phyloP scores from a whole-genome alignment of 495 filamentous ascomycete species.

The Podospora appendiculata region DNA sequence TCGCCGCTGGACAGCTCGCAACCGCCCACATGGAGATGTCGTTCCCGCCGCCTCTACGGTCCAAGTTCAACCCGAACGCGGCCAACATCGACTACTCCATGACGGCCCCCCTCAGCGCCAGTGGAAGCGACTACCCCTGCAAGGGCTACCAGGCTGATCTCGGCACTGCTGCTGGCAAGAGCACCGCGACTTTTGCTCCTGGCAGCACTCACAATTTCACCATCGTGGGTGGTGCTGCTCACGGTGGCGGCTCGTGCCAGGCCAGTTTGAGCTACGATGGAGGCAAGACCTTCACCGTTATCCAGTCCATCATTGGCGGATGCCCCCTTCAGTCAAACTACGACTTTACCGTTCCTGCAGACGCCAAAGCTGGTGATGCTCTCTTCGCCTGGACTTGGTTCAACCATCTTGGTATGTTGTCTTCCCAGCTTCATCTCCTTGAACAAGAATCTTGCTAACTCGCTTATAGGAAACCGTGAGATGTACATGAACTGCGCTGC shows the following conservation, averaged over 20 bases:
- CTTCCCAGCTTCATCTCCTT: no score
- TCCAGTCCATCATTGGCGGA: conserved; percentile 56
- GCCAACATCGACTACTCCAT: conserved; percentile 48
- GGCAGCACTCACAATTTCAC: conserved; percentile 52
- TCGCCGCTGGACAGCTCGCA: conserved; percentile 27
- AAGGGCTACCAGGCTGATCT: conserved; percentile 57
- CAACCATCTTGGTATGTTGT: conserved; percentile 31
- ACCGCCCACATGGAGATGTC: conserved; percentile 55
- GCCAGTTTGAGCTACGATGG: conserved; percentile 55
- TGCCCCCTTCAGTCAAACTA: conserved; percentile 49
- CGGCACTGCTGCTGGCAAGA: conserved; percentile 33
- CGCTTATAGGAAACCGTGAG: conserved; percentile 53
- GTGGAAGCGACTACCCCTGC: conserved; percentile 53
- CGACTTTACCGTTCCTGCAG: conserved; percentile 56
- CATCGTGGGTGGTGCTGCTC: conserved; percentile 48
- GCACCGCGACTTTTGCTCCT: conserved; percentile 45
- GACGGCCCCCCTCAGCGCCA: conserved; percentile 42
- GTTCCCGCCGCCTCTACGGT: conserved; percentile 47
- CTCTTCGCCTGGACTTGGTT: conserved; percentile 61
- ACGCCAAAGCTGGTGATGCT: conserved; percentile 50
- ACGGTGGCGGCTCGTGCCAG: conserved; percentile 62
- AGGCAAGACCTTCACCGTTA: conserved; percentile 53
- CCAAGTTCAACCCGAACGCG: conserved; percentile 43
- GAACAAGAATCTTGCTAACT: no score
- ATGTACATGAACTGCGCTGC: conserved; percentile 62